A percentile compares a stretch with the other conserved stretches of the same genome.
Evolutionary conservation across 495 filamentous ascomycete species (phyloP).

Genomic region (Lentithecium fluviatile): DNA sequence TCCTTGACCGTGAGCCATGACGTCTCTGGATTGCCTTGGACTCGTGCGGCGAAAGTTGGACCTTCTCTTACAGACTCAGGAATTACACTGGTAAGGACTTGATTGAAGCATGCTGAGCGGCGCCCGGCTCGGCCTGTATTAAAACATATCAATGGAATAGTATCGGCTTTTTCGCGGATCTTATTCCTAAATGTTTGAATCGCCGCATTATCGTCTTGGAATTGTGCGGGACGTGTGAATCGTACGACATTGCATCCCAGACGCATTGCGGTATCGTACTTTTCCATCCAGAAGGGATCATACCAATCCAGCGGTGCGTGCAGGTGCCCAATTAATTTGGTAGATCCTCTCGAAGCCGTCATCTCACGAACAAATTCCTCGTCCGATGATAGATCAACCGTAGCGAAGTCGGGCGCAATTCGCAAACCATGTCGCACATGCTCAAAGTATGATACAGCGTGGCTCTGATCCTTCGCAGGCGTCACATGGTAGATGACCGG

Average conservation of each 20-base stretch:
- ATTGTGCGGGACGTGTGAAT: conserved; percentile 61
- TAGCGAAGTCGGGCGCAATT: conserved; percentile 71
- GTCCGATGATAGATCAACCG: conserved; percentile 61
- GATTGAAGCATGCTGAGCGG: conserved; percentile 66
- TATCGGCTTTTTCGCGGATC: conserved; percentile 45
- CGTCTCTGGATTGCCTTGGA: conserved; percentile 46
- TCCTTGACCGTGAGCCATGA: conserved; percentile 53
- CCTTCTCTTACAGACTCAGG: conserved; percentile 42
- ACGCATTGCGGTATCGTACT: conserved; percentile 49
- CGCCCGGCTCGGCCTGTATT: conserved; percentile 68
- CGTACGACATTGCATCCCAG: conserved; percentile 71
- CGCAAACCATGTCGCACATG: conserved; percentile 67
- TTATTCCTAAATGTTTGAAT: conserved; percentile 56
- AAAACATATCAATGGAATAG: conserved; percentile 65
- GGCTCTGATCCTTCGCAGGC: conserved; percentile 40
- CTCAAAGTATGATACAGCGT: conserved; percentile 52
- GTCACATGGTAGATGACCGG: conserved; percentile 67
- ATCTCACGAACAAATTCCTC: conserved; percentile 54
- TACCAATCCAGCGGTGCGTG: conserved; percentile 55
- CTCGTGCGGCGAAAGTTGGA: conserved; percentile 33
- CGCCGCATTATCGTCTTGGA: conserved; percentile 57
- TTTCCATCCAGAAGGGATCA: conserved; percentile 52
- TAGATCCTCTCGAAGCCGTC: conserved; percentile 59
- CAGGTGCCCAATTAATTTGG: conserved; percentile 71
- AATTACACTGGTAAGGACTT: conserved; percentile 66